Evolutionary conservation across 805 yeast genomes (phyloP), one percentile per base, ranked within the genome.

Genomic region (Starmerella tilneyi): DNA sequence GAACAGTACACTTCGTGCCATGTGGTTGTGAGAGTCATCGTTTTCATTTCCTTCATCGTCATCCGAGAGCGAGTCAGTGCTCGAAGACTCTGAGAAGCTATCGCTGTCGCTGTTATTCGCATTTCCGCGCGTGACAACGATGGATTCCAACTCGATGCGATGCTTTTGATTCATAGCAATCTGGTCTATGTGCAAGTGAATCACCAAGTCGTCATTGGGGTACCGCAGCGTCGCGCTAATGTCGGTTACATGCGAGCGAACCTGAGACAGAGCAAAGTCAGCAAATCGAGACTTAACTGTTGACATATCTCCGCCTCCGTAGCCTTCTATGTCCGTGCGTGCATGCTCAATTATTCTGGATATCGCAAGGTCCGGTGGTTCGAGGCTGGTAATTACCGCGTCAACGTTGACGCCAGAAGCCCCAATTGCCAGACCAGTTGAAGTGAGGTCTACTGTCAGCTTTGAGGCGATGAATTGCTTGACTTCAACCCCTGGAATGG

Each of bases 351-450:
- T 36, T 2, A 55, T 31, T 26, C 42, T 46, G 5, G 59, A 54
- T 9, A 56, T 36, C 20, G 53, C 57, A 29, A 55, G 32, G 15
- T 56, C 60, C 1, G 59, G 52, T 5, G 44, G 34, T 20, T 44
- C 47, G 15, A 49, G 19, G 11, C 41, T 26, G 12, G 37, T 30
- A 17, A 56, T 13, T 5, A 29, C 13, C 8, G 49, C 57, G 0
- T 71, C 69, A n/a, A 78, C 54, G 9, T 72, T 71, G 19, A 84
- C 79, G 5, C 94, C 94, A 19, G 77, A 72, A 30, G 51, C 57
- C 0, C 71, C 69, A 13, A 78, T 54, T 9, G 72, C 71, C 19
- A 84, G 78, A 5, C 94, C 94, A 19, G 76, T 72, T 28, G 83
- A 75, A 2, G 79, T 76, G 16, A 85, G 73, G 21, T 69, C 70